Percentiles rank a stretch among this genome's conserved stretches.
Conservation (phyloP, 1,139 yeast species). For the Hansenula sp. region DNA sequence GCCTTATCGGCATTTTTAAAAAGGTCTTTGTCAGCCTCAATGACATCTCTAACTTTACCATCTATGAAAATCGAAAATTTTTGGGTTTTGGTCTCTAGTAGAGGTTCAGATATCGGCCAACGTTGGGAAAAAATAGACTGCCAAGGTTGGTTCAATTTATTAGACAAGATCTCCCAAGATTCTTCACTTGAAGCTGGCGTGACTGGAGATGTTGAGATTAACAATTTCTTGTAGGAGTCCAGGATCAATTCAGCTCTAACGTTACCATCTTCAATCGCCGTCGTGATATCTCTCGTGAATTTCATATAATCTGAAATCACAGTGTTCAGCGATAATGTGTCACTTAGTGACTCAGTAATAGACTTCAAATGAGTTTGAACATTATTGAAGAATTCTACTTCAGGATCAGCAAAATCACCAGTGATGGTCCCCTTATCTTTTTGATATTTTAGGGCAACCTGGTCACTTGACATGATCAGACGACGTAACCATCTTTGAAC, state of each 20-base stretch:
- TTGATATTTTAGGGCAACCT: slow-evolving; percentile 6
- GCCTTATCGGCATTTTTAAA: slow-evolving; percentile 25
- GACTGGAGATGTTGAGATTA: slow-evolving; percentile 65
- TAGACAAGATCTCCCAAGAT: slow-evolving; percentile 57
- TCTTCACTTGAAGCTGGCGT: slow-evolving; percentile 85
- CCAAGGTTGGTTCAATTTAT: slow-evolving; percentile 33
- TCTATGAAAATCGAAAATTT: slow-evolving; percentile 58
- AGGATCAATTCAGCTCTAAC: slow-evolving; percentile 30
- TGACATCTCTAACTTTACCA: slow-evolving; percentile 59
- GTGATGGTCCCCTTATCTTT: slow-evolving; percentile 1
- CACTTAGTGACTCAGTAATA: slow-evolving; percentile 57
- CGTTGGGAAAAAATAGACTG: slow-evolving; percentile 47
- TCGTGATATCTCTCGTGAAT: slow-evolving; percentile 52
- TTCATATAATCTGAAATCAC: slow-evolving; percentile 90
- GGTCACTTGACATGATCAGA: slow-evolving; percentile 42
- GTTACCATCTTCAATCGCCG: slow-evolving; percentile 34
- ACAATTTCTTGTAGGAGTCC: slow-evolving; percentile 48
- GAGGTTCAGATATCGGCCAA: slow-evolving; percentile 47
- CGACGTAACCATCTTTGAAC: slow-evolving; percentile 80
- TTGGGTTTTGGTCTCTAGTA: slow-evolving; percentile 33
- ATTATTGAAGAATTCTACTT: slow-evolving; percentile 54
- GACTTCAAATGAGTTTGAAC: slow-evolving; percentile 45
- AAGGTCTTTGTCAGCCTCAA: slow-evolving; percentile 33
- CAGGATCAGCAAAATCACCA: slow-evolving; percentile 35
- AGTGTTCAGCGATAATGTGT: slow-evolving; percentile 69